Evolutionary conservation across 139 green algal species (phyloP).

Genomic region (Chlorella sp.): DNA sequence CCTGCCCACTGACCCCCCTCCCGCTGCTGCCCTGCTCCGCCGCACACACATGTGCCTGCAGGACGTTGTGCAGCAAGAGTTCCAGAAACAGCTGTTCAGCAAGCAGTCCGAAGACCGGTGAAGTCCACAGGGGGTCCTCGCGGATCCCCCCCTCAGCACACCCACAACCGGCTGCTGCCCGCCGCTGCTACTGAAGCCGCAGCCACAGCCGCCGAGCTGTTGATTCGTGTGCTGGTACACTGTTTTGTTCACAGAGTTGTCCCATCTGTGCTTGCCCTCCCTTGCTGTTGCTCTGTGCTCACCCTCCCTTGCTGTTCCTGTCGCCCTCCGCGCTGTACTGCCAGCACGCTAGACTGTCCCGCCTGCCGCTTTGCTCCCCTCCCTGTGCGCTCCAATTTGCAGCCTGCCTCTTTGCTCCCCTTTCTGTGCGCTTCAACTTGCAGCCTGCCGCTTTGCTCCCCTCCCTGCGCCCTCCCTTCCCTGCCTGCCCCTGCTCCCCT

Average conservation of each 20-base stretch:
- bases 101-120: not conserved
- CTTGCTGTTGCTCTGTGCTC: not conserved
- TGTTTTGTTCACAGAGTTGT: not conserved
- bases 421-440: no score
- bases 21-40: not conserved
- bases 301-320: not conserved
- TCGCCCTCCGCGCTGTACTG: not conserved
- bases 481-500: not conserved
- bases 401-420: not conserved
- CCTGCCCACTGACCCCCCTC: no score
- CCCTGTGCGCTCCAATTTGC: no score
- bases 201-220: not conserved
- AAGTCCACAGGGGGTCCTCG: no score
- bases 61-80: constrained; percentile 32
- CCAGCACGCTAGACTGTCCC: not conserved
- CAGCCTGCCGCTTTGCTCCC: not conserved
- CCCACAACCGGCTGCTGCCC: not conserved
- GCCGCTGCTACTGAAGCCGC: not conserved
- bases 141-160: not conserved
- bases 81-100: constrained; percentile 23
- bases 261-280: not conserved
- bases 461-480: no score
- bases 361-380: not conserved
- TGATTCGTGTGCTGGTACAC: not conserved
- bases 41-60: not conserved